A percentile compares a stretch with the other conserved stretches of the same genome.
Conservation (phyloP, 164 flowering plant genomes). For the Protea cynaroides region DNA sequence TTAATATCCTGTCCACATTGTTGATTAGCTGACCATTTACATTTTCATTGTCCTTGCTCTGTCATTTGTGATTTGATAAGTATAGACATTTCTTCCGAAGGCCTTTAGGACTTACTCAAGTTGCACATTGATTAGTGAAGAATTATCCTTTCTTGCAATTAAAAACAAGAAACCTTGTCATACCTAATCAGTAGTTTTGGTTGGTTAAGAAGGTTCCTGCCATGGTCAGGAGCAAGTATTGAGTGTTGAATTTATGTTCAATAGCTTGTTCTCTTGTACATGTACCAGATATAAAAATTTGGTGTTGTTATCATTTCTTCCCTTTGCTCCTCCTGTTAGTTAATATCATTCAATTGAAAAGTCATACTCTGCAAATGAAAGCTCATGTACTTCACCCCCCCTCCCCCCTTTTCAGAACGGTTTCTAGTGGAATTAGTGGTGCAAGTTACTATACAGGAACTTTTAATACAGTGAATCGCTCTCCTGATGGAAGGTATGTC, state of each 20-base stretch:
- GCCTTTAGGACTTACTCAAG: no score
- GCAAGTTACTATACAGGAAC: conserved; percentile 99
- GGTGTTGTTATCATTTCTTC: neutral
- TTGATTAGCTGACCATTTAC: no score
- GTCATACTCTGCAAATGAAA: conserved; percentile 6
- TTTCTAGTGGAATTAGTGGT: conserved; percentile 98
- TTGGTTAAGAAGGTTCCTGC: neutral
- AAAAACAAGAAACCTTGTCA: neutral
- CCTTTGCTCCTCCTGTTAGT: neutral
- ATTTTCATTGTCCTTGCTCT: no score
- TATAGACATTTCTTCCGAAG: no score
- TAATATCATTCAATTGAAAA: neutral
- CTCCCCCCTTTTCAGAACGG: conserved; percentile 76
- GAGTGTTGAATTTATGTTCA: neutral
- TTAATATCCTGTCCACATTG: no score
- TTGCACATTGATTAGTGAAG: no score
- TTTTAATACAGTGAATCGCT: conserved; percentile 87
- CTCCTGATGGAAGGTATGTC: conserved; percentile 95
- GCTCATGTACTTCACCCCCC: conserved; percentile 14
- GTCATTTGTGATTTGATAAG: no score
- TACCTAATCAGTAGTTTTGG: neutral
- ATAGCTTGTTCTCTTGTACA: neutral
- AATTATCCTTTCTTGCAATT: neutral
- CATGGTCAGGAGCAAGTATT: no score
- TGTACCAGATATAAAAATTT: neutral